These are phyloP conservation scores for Candida morakotiae DNA, from an alignment of 805 yeast species.

Conservation along the genomic window DNA sequence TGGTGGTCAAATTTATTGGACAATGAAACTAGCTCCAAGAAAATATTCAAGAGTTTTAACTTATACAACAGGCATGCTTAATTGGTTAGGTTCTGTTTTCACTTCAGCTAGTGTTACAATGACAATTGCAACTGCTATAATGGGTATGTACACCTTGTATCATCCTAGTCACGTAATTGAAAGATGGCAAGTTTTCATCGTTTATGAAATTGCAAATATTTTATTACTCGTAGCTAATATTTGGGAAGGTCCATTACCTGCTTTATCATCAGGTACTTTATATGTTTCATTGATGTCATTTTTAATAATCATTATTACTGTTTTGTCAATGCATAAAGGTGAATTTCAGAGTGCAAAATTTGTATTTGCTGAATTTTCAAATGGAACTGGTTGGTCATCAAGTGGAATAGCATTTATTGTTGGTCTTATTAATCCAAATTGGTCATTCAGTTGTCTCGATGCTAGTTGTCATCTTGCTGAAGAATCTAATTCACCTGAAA, in stretches of 20 bases:
- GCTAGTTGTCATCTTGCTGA: conserved; percentile 40
- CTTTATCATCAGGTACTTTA: conserved; percentile 30
- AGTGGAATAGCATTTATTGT: conserved; percentile 35
- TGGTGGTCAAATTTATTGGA: conserved; percentile 43
- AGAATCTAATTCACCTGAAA: conserved; percentile 33
- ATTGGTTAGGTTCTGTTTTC: conserved; percentile 40
- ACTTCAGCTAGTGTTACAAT: conserved; percentile 39
- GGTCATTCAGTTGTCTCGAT: conserved; percentile 39
- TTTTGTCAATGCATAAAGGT: conserved; percentile 32
- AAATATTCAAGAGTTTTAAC: conserved; percentile 34
- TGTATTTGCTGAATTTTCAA: conserved; percentile 18
- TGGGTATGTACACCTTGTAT: conserved; percentile 34
- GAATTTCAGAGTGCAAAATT: conserved; percentile 25
- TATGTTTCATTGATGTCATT: conserved; percentile 33
- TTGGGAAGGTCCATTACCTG: conserved; percentile 32
- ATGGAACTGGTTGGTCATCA: conserved; percentile 24
- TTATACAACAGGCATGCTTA: conserved; percentile 35
- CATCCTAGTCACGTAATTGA: conserved; percentile 31
- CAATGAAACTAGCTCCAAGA: conserved; percentile 36
- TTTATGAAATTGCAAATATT: conserved; percentile 32
- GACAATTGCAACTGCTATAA: conserved; percentile 28
- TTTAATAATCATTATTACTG: conserved; percentile 31
- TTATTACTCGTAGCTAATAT: conserved; percentile 31
- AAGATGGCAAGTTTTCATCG: conserved; percentile 34
- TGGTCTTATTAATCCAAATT: conserved; percentile 33